phyloP scores from a whole-genome alignment of 2,329 filamentous ascomycete genomes.

The Aureobasidium sp. region DNA sequence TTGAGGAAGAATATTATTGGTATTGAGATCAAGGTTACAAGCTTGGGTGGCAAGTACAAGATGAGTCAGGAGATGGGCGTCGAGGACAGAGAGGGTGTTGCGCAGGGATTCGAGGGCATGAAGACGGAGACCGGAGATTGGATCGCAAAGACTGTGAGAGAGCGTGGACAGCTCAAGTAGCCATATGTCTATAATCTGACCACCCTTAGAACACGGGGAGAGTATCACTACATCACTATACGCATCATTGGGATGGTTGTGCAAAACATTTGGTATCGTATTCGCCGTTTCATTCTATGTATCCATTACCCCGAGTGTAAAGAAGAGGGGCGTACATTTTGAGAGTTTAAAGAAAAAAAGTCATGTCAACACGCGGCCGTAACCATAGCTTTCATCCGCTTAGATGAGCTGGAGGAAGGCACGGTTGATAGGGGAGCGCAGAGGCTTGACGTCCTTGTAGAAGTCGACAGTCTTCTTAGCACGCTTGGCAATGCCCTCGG shows the following conservation, averaged over 20 bases:
- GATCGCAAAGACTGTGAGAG: conserved; percentile 15
- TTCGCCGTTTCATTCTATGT: conserved; percentile 15
- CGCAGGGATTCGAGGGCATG: conserved; percentile 48
- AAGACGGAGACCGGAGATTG: conserved; percentile 29
- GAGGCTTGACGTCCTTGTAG: conserved; percentile 85
- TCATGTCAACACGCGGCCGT: conserved; percentile 11
- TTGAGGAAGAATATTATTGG: conserved; percentile 25
- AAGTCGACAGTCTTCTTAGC: conserved; percentile 88
- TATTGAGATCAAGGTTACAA: conserved; percentile 51
- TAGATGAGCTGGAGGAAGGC: conserved; percentile 97
- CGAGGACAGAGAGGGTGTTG: conserved; percentile 51
- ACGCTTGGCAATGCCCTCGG: conserved; percentile 93
- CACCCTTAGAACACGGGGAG: no score
- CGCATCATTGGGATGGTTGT: neutral
- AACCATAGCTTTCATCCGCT: conserved; percentile 22
- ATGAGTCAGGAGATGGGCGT: conserved; percentile 56
- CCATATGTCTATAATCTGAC: no score
- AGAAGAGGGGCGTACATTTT: conserved; percentile 3
- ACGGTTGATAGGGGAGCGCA: conserved; percentile 92
- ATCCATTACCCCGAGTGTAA: neutral
- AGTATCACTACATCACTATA: neutral
- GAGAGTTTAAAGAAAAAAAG: neutral
- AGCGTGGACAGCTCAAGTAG: conserved; percentile 3
- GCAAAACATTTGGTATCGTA: conserved; percentile 13
- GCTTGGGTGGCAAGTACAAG: conserved; percentile 57